Conservation (phyloP, 1,284 basidiomycete genomes). For the Stygiomarasmius scandens region DNA sequence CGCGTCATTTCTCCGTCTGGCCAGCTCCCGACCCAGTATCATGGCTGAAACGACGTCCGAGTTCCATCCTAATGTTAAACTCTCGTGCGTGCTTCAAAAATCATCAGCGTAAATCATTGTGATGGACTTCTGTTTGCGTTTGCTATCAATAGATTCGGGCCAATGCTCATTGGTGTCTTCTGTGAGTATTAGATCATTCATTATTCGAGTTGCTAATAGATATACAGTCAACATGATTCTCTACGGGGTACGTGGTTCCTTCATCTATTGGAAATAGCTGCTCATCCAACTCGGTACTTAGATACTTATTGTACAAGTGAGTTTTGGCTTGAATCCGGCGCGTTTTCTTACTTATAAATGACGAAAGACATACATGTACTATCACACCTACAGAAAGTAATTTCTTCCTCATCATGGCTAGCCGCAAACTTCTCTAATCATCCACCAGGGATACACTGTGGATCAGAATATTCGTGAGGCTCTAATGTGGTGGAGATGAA, state of each 20-base stretch:
- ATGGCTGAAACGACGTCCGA: neutral
- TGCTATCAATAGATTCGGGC: slow-evolving; percentile 37
- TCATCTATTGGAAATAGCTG: neutral
- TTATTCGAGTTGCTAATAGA: too few relatives aligned
- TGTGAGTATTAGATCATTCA: neutral
- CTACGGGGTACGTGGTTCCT: slow-evolving; percentile 43
- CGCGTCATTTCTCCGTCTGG: too few relatives aligned
- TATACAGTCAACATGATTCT: slow-evolving; percentile 43
- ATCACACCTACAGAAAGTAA: slow-evolving; percentile 34
- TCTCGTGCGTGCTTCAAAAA: slow-evolving; percentile 1
- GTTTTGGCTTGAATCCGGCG: slow-evolving; percentile 15
- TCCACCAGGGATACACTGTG: slow-evolving; percentile 41
- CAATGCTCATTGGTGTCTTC: slow-evolving; percentile 46
- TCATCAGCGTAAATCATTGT: neutral
- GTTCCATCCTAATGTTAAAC: slow-evolving; percentile 5
- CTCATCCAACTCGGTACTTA: too few relatives aligned
- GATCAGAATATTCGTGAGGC: slow-evolving; percentile 42
- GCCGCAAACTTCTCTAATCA: slow-evolving; percentile 10
- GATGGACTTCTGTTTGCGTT: slow-evolving; percentile 9
- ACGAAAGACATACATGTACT: slow-evolving; percentile 37
- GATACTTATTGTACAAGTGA: slow-evolving; percentile 41
- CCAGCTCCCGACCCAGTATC: neutral
- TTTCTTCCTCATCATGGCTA: slow-evolving; percentile 12
- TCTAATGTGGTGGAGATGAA: too few relatives aligned
- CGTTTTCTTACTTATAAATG: too few relatives aligned